phyloP scores from a whole-genome alignment of 768 basidiomycete species.

The Termitomyces sp. region DNA sequence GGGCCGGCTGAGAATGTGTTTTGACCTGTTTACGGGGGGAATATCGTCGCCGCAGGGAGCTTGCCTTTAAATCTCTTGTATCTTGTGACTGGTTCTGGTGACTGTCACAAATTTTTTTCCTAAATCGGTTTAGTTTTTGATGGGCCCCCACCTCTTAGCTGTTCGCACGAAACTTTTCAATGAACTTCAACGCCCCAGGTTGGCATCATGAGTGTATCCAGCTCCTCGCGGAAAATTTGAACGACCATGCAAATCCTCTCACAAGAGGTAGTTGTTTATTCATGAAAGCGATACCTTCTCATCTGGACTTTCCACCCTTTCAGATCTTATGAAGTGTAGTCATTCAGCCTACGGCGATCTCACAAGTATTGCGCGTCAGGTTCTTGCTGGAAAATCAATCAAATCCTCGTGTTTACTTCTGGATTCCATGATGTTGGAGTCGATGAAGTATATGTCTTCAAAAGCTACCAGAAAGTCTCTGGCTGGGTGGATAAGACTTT shows the following conservation, averaged over 20 bases:
- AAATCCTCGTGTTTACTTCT: conserved; percentile 18
- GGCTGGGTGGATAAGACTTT: conserved; percentile 60
- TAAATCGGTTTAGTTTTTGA: conserved; percentile 19
- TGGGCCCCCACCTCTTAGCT: conserved; percentile 4
- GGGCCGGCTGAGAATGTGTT: conserved; percentile 47
- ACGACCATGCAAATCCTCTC: conserved; percentile 8
- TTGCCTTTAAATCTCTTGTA: conserved; percentile 64
- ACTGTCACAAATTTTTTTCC: conserved; percentile 32
- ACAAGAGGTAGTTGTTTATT: conserved; percentile 8
- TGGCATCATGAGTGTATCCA: conserved; percentile 14
- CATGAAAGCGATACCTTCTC: neutral
- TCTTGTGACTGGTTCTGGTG: conserved; percentile 34
- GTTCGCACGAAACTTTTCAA: conserved; percentile 7
- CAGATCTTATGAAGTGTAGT: conserved; percentile 9
- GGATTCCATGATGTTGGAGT: conserved; percentile 35
- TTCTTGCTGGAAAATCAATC: conserved; percentile 5
- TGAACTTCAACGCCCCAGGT: conserved; percentile 3
- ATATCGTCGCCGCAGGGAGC: conserved; percentile 42
- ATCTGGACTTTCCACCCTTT: neutral
- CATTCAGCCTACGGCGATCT: conserved; percentile 6
- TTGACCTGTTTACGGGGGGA: conserved; percentile 51
- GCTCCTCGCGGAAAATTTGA: conserved; percentile 10
- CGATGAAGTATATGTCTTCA: conserved; percentile 45
- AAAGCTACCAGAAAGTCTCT: conserved; percentile 27
- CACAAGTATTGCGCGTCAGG: conserved; percentile 1